These are phyloP conservation scores for Pyrus hybrid DNA, from an alignment of 331 rosid species.

Conservation along the genomic window DNA sequence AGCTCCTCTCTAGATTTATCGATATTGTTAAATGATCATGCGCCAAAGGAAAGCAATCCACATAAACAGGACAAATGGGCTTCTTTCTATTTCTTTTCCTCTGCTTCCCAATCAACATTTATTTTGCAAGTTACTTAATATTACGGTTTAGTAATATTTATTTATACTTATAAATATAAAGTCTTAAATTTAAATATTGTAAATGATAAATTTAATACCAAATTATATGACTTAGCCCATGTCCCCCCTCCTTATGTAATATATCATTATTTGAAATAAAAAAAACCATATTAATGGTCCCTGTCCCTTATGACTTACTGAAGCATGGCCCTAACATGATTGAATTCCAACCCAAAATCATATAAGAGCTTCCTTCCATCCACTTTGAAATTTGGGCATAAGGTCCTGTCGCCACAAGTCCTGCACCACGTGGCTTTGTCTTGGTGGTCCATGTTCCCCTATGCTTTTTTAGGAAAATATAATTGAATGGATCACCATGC, in stretches of 20 bases:
- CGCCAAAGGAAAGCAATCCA: not conserved
- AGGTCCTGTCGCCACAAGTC: not conserved
- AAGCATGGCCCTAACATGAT: not conserved
- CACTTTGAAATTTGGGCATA: not conserved
- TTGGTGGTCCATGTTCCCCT: slow-evolving; percentile 9
- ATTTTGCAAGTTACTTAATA: no score
- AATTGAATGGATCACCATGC: slow-evolving; percentile 4
- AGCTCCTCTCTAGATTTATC: no score
- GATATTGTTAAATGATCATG: not conserved
- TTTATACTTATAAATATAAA: no score
- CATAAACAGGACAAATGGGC: not conserved
- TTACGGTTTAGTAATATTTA: no score
- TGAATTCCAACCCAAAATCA: not conserved
- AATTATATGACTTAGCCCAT: no score
- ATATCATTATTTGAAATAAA: no score
- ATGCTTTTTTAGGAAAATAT: not conserved
- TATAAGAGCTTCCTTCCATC: not conserved
- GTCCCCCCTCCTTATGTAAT: no score
- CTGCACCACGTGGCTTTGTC: slow-evolving; percentile 1
- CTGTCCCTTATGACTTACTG: not conserved
- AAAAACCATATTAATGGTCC: not conserved
- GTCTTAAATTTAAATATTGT: no score
- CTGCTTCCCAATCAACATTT: not conserved
- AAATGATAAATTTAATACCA: no score
- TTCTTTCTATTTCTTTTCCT: not conserved